phyloP scores from a whole-genome alignment of 2,329 filamentous ascomycete species.

The Botrytis squamosa region DNA sequence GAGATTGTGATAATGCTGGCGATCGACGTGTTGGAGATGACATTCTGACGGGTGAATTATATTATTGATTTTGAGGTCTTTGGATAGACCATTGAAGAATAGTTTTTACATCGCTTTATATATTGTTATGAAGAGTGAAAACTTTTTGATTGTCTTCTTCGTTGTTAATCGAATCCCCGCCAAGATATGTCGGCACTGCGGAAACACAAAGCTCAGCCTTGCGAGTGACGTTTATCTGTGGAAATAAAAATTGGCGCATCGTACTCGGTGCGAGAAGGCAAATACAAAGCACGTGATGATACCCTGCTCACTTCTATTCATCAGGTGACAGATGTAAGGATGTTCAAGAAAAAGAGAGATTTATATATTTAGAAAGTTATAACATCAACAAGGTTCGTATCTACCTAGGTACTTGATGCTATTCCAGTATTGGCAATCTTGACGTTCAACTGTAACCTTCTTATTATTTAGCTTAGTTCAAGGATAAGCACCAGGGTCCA shows the following conservation, averaged over 20 bases:
- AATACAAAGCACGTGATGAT: not conserved
- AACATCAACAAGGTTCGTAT: no score
- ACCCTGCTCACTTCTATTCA: not conserved
- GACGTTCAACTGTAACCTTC: not conserved
- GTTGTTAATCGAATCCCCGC: not conserved
- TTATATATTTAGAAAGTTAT: not conserved
- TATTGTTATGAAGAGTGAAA: not conserved
- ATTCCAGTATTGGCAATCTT: not conserved
- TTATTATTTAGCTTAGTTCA: not conserved
- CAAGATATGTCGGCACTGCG: constrained; percentile 1
- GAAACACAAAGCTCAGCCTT: constrained; percentile 6
- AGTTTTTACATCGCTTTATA: not conserved
- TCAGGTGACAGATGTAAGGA: not conserved
- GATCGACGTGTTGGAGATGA: constrained; percentile 16
- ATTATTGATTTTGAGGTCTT: not conserved
- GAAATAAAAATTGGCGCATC: not conserved
- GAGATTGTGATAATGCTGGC: constrained; percentile 18
- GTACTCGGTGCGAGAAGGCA: not conserved
- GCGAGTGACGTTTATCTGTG: not conserved
- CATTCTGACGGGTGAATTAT: not conserved
- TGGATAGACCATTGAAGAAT: not conserved
- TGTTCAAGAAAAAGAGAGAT: not conserved
- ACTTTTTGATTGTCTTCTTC: not conserved
- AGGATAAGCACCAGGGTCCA: not conserved
- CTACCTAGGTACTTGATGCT: not conserved